Conservation (phyloP, 2,329 filamentous ascomycete genomes). For the Trichoderma atroviride region DNA sequence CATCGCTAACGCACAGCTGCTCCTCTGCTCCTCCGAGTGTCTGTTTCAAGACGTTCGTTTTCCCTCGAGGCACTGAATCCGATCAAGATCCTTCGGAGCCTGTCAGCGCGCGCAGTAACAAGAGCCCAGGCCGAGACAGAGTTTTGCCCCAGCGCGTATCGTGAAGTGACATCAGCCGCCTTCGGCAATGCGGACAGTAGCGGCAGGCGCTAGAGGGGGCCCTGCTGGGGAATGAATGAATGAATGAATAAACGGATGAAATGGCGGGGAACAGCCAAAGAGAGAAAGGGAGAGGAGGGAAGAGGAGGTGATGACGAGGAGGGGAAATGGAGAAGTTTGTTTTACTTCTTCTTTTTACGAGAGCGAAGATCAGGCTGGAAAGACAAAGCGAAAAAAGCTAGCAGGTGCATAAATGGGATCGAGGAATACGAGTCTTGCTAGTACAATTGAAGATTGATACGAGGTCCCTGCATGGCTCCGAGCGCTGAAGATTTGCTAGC, state of each 20-base stretch:
- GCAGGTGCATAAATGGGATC: background rate
- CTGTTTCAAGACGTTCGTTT: background rate
- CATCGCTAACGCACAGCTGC: slow-evolving; percentile 8
- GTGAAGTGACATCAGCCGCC: slow-evolving; percentile 1
- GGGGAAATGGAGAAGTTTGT: background rate
- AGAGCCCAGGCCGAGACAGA: background rate
- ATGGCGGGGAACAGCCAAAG: background rate
- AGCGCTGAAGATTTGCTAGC: background rate
- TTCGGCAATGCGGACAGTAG: slow-evolving; percentile 10
- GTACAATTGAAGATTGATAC: background rate
- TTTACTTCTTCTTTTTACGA: background rate
- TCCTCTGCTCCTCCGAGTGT: background rate
- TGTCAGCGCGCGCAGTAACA: slow-evolving; percentile 2
- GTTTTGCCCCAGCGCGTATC: slow-evolving; percentile 1
- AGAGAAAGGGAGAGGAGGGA: background rate
- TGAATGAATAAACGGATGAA: background rate
- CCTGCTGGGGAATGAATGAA: slow-evolving; percentile 15
- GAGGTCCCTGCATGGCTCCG: background rate
- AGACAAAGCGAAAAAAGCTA: background rate
- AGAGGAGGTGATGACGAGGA: background rate
- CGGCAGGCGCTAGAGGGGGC: background rate
- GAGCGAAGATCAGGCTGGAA: background rate
- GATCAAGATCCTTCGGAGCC: background rate
- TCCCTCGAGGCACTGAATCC: background rate
- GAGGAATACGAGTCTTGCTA: background rate